These are phyloP conservation scores for Euryodendron excelsum DNA, from an alignment of 148 eudicot species.

Conservation along the genomic window DNA sequence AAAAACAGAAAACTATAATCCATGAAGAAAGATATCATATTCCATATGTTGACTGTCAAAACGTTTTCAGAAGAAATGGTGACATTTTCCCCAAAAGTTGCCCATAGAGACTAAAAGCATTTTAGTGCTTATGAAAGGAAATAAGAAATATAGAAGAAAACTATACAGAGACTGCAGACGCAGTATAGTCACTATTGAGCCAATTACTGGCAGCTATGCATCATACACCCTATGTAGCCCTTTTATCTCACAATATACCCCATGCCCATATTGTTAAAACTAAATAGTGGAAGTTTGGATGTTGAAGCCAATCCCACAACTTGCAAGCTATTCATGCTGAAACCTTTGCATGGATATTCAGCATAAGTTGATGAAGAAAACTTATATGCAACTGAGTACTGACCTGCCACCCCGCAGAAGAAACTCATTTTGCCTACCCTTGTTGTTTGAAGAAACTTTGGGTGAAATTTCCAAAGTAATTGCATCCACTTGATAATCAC, in stretches of 20 bases:
- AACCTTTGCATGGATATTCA: constrained; percentile 8
- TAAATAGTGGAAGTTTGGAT: neutral
- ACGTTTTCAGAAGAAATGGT: neutral
- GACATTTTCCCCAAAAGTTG: neutral
- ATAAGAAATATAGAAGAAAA: neutral
- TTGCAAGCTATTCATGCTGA: neutral
- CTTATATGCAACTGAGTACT: constrained; percentile 21
- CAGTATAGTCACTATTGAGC: too few relatives aligned
- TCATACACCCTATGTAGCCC: neutral
- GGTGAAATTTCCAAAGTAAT: constrained; percentile 76
- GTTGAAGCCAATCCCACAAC: neutral
- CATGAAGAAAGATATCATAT: neutral
- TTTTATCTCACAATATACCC: neutral
- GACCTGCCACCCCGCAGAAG: constrained; percentile 77
- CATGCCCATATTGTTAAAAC: neutral
- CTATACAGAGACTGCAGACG: neutral
- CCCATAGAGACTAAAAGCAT: neutral
- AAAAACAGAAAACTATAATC: constrained; percentile 10
- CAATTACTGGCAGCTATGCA: neutral
- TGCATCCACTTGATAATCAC: constrained; percentile 98
- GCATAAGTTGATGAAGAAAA: neutral
- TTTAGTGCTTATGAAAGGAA: neutral
- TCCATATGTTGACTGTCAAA: neutral
- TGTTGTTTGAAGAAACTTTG: constrained; percentile 40
- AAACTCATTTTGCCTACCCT: constrained; percentile 51